Conservation (phyloP, 345 rosid genomes). For the Lumnitzera littorea region DNA sequence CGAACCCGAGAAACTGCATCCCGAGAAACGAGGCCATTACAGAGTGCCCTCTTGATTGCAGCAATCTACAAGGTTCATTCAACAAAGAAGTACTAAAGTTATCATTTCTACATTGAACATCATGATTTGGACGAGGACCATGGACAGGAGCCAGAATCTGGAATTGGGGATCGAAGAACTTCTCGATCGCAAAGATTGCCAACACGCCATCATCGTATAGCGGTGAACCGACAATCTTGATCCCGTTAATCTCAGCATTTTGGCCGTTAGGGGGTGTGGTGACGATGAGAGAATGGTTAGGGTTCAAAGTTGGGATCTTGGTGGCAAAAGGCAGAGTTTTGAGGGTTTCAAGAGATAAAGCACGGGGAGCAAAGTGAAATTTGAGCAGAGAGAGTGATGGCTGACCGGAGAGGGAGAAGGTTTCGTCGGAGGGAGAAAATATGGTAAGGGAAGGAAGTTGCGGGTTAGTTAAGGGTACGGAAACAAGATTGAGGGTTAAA, state of each 20-base stretch:
- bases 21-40: conserved; percentile 39
- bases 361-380: conserved; percentile 28
- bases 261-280: conserved; percentile 11
- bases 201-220: conserved; percentile 32
- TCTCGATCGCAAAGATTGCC: conserved; percentile 22
- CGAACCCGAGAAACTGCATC: conserved; percentile 25
- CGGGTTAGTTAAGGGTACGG: conserved; percentile 11
- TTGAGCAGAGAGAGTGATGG: conserved; percentile 32
- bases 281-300: conserved; percentile 28
- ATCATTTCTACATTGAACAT: too few relatives aligned
- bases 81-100: conserved; percentile 2
- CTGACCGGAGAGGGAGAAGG: conserved; percentile 28
- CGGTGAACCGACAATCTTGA: conserved; percentile 16
- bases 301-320: conserved; percentile 26
- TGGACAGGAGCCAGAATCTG: background rate
- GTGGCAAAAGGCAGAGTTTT: conserved; percentile 20
- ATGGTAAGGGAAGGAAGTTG: conserved; percentile 28
- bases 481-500: conserved; percentile 22
- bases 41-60: conserved; percentile 28
- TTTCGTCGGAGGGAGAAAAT: conserved; percentile 33
- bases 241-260: conserved; percentile 16
- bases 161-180: conserved; percentile 26
- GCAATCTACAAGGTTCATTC: conserved; percentile 7
- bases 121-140: background rate
- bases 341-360: conserved; percentile 21